Evolutionary conservation across 2,329 filamentous ascomycete genomes (phyloP).

Genomic region (Elsinoe arachidis): DNA sequence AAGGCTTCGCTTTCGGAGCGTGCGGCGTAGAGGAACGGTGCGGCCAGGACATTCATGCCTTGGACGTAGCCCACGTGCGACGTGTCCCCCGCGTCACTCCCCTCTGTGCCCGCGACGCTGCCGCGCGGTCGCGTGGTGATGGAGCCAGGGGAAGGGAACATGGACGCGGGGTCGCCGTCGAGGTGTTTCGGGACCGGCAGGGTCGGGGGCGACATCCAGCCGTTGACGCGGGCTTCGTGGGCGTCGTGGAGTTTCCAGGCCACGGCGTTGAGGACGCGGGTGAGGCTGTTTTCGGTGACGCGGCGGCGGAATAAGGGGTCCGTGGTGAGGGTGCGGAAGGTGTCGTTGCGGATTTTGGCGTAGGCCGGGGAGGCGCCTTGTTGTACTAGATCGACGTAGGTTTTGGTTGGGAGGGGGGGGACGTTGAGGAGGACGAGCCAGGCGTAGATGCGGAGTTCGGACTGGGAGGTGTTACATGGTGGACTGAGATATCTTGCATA

Average conservation of each 20-base stretch:
- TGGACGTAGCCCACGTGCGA: constrained; percentile 88
- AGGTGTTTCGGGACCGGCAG: constrained; percentile 41
- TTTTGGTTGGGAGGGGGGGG: constrained; percentile 72
- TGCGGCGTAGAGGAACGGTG: constrained; percentile 89
- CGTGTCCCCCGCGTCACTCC: constrained; percentile 48
- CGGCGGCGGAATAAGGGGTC: constrained; percentile 94
- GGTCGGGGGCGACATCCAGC: constrained; percentile 42
- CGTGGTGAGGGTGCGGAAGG: constrained; percentile 90
- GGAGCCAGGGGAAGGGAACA: constrained; percentile 28
- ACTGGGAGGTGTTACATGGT: constrained; percentile 46
- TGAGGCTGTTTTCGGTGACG: constrained; percentile 90
- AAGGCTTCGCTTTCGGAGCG: constrained; percentile 93
- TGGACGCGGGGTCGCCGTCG: constrained; percentile 42
- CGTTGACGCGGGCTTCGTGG: constrained; percentile 49
- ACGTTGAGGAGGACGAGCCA: constrained; percentile 92
- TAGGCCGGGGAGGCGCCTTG: constrained; percentile 91
- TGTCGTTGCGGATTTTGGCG: constrained; percentile 96
- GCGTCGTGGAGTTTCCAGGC: constrained; percentile 89
- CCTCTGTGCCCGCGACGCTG: constrained; percentile 49
- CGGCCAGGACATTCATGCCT: constrained; percentile 96
- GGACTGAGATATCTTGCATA: background rate
- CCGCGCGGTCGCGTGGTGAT: constrained; percentile 23
- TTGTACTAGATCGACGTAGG: constrained; percentile 83
- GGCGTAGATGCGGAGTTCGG: constrained; percentile 83
- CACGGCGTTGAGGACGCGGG: constrained; percentile 86